Evolutionary conservation across 1,284 basidiomycete species (phyloP).

Genomic region (Moniliella sp.): DNA sequence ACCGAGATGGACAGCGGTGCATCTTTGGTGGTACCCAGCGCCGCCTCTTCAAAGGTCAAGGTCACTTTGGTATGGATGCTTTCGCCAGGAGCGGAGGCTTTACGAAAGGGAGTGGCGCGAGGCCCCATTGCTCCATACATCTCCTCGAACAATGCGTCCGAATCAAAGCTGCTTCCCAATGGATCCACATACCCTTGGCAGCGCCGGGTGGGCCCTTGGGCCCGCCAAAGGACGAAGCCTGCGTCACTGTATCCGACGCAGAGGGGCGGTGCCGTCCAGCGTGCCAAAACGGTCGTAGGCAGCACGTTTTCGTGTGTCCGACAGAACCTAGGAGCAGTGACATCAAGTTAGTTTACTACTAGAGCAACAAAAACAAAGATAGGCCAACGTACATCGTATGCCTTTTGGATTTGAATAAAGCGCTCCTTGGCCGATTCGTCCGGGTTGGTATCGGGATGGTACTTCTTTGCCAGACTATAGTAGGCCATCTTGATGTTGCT

Average conservation of each 20-base stretch:
- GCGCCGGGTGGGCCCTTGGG: constrained; percentile 36
- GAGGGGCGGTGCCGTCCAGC: constrained; percentile 57
- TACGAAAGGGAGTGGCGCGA: too few species aligned
- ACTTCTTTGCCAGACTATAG: constrained; percentile 86
- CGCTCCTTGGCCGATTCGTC: constrained; percentile 72
- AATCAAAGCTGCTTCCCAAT: constrained; percentile 68
- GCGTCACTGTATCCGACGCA: constrained; percentile 48
- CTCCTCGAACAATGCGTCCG: too few species aligned
- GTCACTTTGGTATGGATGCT: constrained; percentile 61
- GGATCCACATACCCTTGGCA: constrained; percentile 5
- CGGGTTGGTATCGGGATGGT: constrained; percentile 88
- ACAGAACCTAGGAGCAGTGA: too few species aligned
- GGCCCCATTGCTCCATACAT: too few species aligned
- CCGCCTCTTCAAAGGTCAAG: constrained; percentile 65
- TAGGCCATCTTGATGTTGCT: constrained; percentile 92
- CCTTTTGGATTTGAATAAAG: constrained; percentile 87
- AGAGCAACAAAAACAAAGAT: too few species aligned
- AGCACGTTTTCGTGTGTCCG: constrained; percentile 76
- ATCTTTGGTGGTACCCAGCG: constrained; percentile 59
- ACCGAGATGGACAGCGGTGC: constrained; percentile 57
- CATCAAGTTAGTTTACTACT: too few species aligned
- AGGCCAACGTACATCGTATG: constrained; percentile 84
- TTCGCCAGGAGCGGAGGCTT: constrained; percentile 58
- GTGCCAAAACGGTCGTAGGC: constrained; percentile 85
- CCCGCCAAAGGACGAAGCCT: constrained; percentile 36